phyloP scores from a whole-genome alignment of 768 basidiomycete species.

The Tylopilus cervinicoccineus region DNA sequence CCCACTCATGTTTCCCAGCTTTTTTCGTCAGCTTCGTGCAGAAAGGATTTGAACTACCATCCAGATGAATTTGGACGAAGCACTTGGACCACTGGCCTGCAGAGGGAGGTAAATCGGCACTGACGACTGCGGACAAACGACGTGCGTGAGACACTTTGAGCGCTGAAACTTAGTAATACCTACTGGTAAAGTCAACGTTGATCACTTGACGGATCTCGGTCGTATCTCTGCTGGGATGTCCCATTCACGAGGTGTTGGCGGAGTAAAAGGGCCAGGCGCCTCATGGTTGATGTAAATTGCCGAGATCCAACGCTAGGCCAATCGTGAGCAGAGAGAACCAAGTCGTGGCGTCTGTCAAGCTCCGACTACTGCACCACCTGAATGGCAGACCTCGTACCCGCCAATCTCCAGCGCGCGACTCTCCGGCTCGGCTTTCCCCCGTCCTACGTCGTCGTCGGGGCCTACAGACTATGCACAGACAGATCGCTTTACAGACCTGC shows the following conservation, averaged over 20 bases:
- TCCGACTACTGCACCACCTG: no score
- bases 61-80: conserved; percentile 20
- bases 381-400: conserved; percentile 42
- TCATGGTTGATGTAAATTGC: background rate
- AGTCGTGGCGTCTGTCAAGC: background rate
- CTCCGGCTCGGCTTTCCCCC: conserved; percentile 73
- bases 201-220: conserved; percentile 21
- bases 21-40: conserved; percentile 17
- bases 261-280: background rate
- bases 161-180: background rate
- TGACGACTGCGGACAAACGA: conserved; percentile 19
- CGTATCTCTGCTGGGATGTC: background rate
- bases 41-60: conserved; percentile 9
- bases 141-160: background rate
- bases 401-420: conserved; percentile 47
- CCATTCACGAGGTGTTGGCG: background rate
- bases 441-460: conserved; percentile 79
- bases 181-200: conserved; percentile 17
- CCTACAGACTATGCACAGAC: conserved; percentile 79
- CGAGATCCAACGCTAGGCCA: no score
- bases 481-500: conserved; percentile 63
- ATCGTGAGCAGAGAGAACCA: no score
- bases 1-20: conserved; percentile 20
- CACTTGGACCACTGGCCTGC: conserved; percentile 23
- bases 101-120: conserved; percentile 18